Percentiles rank a stretch among this genome's conserved stretches.
Conservation (phyloP, 1,139 yeast genomes). For the Saccharomyces uvarum region DNA sequence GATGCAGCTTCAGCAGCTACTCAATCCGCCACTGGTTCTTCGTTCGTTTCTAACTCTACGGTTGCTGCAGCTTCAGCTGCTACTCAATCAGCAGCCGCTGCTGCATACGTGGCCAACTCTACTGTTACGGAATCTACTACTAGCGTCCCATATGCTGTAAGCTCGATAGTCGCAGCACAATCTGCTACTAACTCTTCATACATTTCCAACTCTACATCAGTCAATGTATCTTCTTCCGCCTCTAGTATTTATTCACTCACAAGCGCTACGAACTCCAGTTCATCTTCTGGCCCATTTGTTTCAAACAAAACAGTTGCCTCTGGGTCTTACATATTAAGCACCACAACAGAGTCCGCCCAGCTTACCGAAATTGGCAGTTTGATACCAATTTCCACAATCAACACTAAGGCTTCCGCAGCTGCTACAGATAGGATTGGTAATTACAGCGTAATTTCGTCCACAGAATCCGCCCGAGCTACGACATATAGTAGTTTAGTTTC, state of each 20-base stretch:
- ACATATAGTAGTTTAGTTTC: constrained; percentile 12
- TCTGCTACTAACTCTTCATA: constrained; percentile 5
- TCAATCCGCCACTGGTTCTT: neutral
- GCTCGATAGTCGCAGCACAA: too few relatives aligned
- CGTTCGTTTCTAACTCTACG: neutral
- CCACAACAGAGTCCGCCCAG: neutral
- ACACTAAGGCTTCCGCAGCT: neutral
- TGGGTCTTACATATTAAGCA: neutral
- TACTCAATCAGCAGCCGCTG: neutral
- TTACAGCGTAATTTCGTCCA: constrained; percentile 3
- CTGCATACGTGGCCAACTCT: neutral
- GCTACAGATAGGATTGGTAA: neutral
- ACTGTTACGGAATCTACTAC: constrained; percentile 3
- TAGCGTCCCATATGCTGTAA: constrained; percentile 4
- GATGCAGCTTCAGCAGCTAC: neutral
- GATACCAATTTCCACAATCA: neutral
- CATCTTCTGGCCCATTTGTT: neutral
- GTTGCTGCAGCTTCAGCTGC: neutral
- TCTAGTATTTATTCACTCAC: neutral
- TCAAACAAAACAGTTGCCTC: neutral
- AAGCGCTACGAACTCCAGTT: neutral
- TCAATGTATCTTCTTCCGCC: neutral
- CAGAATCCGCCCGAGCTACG: constrained; percentile 12
- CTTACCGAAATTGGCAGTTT: constrained; percentile 2
- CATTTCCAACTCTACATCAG: constrained; percentile 2